Conservation (phyloP, 805 yeast species). For the Hanseniaspora vineae region DNA sequence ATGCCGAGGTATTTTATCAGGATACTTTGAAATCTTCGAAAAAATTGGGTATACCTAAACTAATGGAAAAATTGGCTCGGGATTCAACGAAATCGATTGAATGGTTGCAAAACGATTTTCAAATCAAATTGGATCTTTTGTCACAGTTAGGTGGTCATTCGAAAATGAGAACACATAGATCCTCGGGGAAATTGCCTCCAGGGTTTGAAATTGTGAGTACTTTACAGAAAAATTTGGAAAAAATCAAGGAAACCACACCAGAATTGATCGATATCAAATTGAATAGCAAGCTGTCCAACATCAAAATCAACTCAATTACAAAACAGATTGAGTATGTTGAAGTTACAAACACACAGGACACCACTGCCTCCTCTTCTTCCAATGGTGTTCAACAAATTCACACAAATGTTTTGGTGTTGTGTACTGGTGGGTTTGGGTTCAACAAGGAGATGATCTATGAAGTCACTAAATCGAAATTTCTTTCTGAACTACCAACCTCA, state of each 20-base stretch:
- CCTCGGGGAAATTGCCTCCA: constrained; percentile 44
- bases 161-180: constrained; percentile 69
- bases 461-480: constrained; percentile 28
- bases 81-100: constrained; percentile 56
- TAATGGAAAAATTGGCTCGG: constrained; percentile 46
- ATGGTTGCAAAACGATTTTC: constrained; percentile 58
- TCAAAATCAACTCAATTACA: constrained; percentile 14
- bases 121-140: constrained; percentile 50
- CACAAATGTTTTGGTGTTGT: constrained; percentile 31
- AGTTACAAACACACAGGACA: constrained; percentile 1
- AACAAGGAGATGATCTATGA: constrained; percentile 27
- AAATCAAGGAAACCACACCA: constrained; percentile 17
- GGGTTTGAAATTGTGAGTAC: constrained; percentile 45
- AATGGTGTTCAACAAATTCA: constrained; percentile 26
- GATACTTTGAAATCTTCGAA: constrained; percentile 63
- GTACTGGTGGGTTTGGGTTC: constrained; percentile 47
- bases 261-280: constrained; percentile 25
- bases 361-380: constrained; percentile 23
- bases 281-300: constrained; percentile 27
- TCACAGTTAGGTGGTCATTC: constrained; percentile 79
- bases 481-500: constrained; percentile 33
- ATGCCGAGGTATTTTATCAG: constrained; percentile 42
- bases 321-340: constrained; percentile 6
- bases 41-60: constrained; percentile 40
- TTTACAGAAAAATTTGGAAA: constrained; percentile 27